A percentile compares a stretch with the other conserved stretches of the same genome.
Conservation (phyloP, 2,329 filamentous ascomycete genomes). For the Cordyceps cicadae region DNA sequence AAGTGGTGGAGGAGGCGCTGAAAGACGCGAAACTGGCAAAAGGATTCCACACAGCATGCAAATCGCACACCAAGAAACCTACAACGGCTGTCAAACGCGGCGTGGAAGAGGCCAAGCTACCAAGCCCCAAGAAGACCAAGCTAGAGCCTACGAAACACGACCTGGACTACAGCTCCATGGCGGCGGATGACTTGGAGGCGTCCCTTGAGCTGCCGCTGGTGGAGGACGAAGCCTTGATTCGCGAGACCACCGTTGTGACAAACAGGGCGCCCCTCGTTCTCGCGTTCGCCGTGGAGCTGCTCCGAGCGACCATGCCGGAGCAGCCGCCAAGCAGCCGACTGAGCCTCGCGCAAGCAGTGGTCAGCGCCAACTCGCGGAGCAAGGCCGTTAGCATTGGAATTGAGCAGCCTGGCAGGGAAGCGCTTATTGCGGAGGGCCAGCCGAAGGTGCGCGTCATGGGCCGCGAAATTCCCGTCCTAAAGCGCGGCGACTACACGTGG, state of each 20-base stretch:
- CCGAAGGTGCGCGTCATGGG: conserved; percentile 65
- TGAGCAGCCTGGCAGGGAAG: conserved; percentile 58
- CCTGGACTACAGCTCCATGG: conserved; percentile 32
- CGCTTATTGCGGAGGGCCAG: conserved; percentile 68
- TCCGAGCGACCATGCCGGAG: conserved; percentile 76
- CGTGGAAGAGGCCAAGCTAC: conserved; percentile 16
- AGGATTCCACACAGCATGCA: conserved; percentile 45
- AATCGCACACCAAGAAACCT: conserved; percentile 38
- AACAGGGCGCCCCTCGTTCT: conserved; percentile 78
- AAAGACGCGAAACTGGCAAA: conserved; percentile 42
- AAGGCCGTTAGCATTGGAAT: conserved; percentile 71
- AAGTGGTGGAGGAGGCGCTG: conserved; percentile 37
- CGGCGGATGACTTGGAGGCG: conserved; percentile 52
- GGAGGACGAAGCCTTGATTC: conserved; percentile 51
- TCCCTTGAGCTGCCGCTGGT: conserved; percentile 52
- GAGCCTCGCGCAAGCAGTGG: conserved; percentile 74
- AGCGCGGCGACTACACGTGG: conserved; percentile 62
- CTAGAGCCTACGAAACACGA: conserved; percentile 27
- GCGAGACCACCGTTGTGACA: conserved; percentile 52
- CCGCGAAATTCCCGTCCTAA: conserved; percentile 65
- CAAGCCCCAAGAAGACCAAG: conserved; percentile 24
- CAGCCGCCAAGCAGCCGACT: conserved; percentile 78
- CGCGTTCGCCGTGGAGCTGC: conserved; percentile 65
- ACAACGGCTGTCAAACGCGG: conserved; percentile 20
- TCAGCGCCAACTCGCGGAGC: conserved; percentile 69